These are phyloP conservation scores for Narthecium ossifragum DNA, from an alignment of 106 monocot species.

Conservation along the genomic window DNA sequence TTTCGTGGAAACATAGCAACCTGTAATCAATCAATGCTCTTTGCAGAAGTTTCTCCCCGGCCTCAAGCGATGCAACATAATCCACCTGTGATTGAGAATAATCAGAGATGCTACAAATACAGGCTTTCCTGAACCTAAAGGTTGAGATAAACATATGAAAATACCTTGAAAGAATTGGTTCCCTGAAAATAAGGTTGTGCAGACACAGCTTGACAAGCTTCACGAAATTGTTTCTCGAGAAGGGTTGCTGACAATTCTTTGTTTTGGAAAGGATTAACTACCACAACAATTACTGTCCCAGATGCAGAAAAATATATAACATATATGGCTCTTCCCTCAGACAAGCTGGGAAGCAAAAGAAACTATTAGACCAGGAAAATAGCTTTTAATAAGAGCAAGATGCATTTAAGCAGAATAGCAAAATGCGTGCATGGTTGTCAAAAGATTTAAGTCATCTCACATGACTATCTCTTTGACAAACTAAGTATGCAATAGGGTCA, in stretches of 20 bases:
- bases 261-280: conserved; percentile 87
- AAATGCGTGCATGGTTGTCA: too few species aligned
- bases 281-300: conserved; percentile 34
- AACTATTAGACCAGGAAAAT: too few species aligned
- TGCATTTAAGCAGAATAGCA: too few species aligned
- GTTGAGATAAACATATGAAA: too few species aligned
- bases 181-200: conserved; percentile 17
- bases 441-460: too few species aligned
- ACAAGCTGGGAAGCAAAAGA: conserved; percentile 38
- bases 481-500: too few species aligned
- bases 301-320: conserved; percentile 52
- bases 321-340: conserved; percentile 77
- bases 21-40: conserved; percentile 63
- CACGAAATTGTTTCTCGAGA: conserved; percentile 86
- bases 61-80: conserved; percentile 55
- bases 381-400: too few species aligned
- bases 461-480: too few species aligned
- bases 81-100: conserved; percentile 49
- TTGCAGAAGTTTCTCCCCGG: conserved; percentile 64
- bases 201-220: conserved; percentile 65
- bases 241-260: conserved; percentile 74
- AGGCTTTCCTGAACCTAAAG: neutral
- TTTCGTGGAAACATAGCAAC: conserved; percentile 38
- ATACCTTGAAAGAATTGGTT: conserved; percentile 56
- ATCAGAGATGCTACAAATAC: neutral